Evolutionary conservation across 257 asterid species (phyloP), one percentile per base, ranked within the genome.

Genomic region (Fraxinus anomala): DNA sequence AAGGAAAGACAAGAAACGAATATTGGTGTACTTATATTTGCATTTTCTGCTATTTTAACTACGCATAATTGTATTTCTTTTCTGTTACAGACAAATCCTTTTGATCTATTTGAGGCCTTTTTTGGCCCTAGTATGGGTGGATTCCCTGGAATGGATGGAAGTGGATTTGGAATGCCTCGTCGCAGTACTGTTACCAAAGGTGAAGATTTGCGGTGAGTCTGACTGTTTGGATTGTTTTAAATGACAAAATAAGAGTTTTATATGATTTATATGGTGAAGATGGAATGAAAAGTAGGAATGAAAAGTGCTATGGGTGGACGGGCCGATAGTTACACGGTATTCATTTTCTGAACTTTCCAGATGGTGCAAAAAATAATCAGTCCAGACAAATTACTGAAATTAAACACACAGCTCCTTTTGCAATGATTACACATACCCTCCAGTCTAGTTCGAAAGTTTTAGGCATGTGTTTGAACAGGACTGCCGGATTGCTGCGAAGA

Each of bases 251-350:
- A 85, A 92, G 99, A 90, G 92, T 96, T 59, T 68, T 93, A 76
- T 96, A 93, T 75, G 97, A 93, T 89, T 96, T 84, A 85, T 93
- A 96, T 83, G 99, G 98, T 83, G 99, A 92, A 87, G 99, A 97
- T 81, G 97, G 98, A 83, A 90, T 96, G 78, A 96, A 85, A 81
- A 89, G 96, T 85, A n/a, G 97, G 98, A 83, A 90, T 96, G 78
- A 96, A 85, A 81, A 89, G 96, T 85, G 74, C 89, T 33, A 92
- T 90, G 51, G 98, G 97, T 61, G 97, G 97, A 24, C 85, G 72
- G 85, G 87, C 87, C 19, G 94, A 94, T 72, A 87, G 97, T 83
- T 96, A 93, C 81, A 88, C 98, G 93, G 97, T 96, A 92, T 76
- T 81, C 40, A 42, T 39, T 77, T 13, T 71, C 21, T 40, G 26